These are phyloP conservation scores for Dothiorella sarmentorum DNA, from an alignment of 2,329 filamentous ascomycete species.

Conservation along the genomic window DNA sequence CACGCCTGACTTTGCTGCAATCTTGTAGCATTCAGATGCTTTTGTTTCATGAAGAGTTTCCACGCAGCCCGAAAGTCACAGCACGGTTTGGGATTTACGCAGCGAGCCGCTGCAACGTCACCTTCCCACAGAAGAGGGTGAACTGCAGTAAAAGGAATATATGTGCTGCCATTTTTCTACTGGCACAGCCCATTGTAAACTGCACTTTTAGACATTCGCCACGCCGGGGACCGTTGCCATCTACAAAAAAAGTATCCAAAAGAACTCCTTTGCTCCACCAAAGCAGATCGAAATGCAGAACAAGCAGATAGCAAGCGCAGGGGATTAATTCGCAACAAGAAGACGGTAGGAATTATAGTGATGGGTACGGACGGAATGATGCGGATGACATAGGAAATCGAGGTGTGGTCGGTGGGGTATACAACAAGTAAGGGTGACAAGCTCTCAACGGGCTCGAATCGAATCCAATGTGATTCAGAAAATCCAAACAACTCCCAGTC, in stretches of 20 bases:
- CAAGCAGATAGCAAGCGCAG: not conserved
- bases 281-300: not conserved
- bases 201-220: not conserved
- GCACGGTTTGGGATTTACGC: no score
- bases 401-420: slow-evolving; percentile 14
- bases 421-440: slow-evolving; percentile 9
- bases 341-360: not conserved
- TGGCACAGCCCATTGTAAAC: not conserved
- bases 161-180: not conserved
- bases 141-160: no score
- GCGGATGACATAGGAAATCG: slow-evolving; percentile 3
- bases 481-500: slow-evolving; percentile 9
- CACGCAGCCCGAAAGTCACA: no score
- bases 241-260: not conserved
- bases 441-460: not conserved
- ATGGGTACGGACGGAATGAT: not conserved
- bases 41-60: no score
- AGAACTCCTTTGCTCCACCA: not conserved
- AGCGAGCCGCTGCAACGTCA: not conserved
- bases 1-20: no score
- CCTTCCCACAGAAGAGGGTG: no score
- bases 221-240: not conserved
- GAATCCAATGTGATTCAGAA: slow-evolving; percentile 4
- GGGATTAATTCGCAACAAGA: not conserved
- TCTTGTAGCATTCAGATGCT: no score